Conservation (phyloP, 768 basidiomycete genomes). For the Pisolithus tinctorius region DNA sequence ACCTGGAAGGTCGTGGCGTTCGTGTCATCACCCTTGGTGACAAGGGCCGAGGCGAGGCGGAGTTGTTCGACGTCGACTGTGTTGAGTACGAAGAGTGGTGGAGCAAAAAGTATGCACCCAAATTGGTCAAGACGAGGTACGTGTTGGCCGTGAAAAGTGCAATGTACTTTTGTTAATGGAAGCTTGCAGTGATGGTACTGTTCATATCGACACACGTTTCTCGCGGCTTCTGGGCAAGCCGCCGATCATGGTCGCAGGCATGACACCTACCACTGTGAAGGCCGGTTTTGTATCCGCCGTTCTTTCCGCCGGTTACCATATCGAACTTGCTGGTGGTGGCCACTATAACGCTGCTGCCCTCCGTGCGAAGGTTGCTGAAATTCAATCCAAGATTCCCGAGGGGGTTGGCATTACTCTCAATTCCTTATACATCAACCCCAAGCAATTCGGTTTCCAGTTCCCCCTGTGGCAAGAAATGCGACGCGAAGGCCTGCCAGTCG, state of each 20-base stretch:
- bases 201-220: slow-evolving; percentile 94
- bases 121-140: slow-evolving; percentile 84
- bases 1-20: slow-evolving; percentile 90
- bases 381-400: slow-evolving; percentile 74
- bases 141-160: slow-evolving; percentile 6
- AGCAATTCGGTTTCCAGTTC: slow-evolving; percentile 95
- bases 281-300: slow-evolving; percentile 92
- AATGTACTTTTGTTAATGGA: background rate
- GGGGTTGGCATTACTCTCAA: slow-evolving; percentile 94
- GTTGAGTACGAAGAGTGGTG: slow-evolving; percentile 84
- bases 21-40: slow-evolving; percentile 89
- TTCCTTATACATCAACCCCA: slow-evolving; percentile 95
- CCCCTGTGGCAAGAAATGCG: slow-evolving; percentile 98
- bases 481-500: slow-evolving; percentile 88
- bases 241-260: slow-evolving; percentile 98
- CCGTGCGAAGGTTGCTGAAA: slow-evolving; percentile 87
- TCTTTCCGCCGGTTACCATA: slow-evolving; percentile 89
- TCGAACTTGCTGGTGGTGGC: slow-evolving; percentile 96
- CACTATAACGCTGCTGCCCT: slow-evolving; percentile 92
- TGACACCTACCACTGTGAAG: slow-evolving; percentile 97
- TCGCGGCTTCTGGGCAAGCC: slow-evolving; percentile 94
- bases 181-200: slow-evolving; percentile 67
- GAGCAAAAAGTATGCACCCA: slow-evolving; percentile 83
- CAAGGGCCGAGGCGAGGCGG: slow-evolving; percentile 80
- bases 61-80: slow-evolving; percentile 63